Percentiles rank a stretch among this genome's conserved stretches.
These are phyloP conservation scores for Aspergillus sergii DNA, from an alignment of 2,329 filamentous ascomycete species.

Conservation along the genomic window DNA sequence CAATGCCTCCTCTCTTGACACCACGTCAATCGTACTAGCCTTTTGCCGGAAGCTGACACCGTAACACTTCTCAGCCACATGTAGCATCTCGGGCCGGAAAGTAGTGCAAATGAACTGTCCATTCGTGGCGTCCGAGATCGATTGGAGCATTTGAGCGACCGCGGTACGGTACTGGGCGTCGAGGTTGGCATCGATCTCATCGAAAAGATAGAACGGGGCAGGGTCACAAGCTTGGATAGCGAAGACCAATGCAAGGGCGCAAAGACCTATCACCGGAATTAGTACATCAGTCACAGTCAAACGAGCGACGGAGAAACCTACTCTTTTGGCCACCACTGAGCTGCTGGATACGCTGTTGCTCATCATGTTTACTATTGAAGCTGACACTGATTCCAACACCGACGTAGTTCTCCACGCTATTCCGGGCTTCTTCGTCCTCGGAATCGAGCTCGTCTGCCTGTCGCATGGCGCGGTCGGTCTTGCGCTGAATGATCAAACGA, in stretches of 20 bases:
- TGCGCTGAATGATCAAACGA: slow-evolving; percentile 87
- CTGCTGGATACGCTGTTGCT: slow-evolving; percentile 97
- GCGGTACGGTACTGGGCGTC: slow-evolving; percentile 97
- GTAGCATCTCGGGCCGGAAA: slow-evolving; percentile 94
- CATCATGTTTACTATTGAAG: slow-evolving; percentile 98
- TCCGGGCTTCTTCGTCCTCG: slow-evolving; percentile 63
- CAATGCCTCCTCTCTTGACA: slow-evolving; percentile 81
- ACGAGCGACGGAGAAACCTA: slow-evolving; percentile 48
- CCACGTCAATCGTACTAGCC: slow-evolving; percentile 90
- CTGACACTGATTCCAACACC: slow-evolving; percentile 96
- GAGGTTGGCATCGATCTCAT: slow-evolving; percentile 97
- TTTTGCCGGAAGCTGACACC: slow-evolving; percentile 91
- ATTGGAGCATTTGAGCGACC: slow-evolving; percentile 84
- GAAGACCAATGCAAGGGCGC: slow-evolving; percentile 95
- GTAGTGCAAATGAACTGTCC: slow-evolving; percentile 98
- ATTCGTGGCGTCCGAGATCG: slow-evolving; percentile 62
- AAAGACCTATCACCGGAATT: slow-evolving; percentile 64
- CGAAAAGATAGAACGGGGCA: slow-evolving; percentile 97
- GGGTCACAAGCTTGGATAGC: slow-evolving; percentile 98
- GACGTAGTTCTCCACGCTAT: slow-evolving; percentile 86
- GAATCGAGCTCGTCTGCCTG: slow-evolving; percentile 69
- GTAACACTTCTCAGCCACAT: slow-evolving; percentile 96
- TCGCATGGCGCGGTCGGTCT: slow-evolving; percentile 69
- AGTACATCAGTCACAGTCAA: neutral
- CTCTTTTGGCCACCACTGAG: slow-evolving; percentile 97